Conservation (phyloP, 2,329 filamentous ascomycete species). For the Aspergillus sojae region DNA sequence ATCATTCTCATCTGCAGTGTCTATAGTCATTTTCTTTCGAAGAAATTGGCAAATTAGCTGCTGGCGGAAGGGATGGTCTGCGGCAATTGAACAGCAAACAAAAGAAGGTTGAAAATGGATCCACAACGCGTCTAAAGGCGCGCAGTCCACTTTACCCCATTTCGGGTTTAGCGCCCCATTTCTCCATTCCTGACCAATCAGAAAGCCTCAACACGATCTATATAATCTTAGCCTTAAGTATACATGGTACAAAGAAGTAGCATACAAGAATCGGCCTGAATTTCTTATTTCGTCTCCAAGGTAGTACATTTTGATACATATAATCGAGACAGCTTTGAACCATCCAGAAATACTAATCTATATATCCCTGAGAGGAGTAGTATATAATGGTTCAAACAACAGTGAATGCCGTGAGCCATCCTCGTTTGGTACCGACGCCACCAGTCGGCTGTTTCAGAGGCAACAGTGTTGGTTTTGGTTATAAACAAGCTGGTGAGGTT, state of each 20-base stretch:
- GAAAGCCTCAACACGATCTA: background rate
- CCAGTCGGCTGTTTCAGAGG: background rate
- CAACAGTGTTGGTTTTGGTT: background rate
- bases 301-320: too few species aligned
- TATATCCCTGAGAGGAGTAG: too few species aligned
- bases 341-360: too few species aligned
- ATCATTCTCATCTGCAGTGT: constrained; percentile 20
- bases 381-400: background rate
- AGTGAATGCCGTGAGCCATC: background rate
- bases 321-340: too few species aligned
- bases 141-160: constrained; percentile 37
- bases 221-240: background rate
- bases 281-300: background rate
- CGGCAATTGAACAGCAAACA: constrained; percentile 1
- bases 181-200: constrained; percentile 20
- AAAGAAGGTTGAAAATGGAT: constrained; percentile 15
- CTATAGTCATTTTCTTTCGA: constrained; percentile 22
- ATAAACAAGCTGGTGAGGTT: background rate
- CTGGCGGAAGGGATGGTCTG: background rate
- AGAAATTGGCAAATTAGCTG: background rate
- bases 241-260: background rate
- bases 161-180: constrained; percentile 27
- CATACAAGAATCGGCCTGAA: background rate
- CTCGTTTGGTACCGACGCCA: background rate
- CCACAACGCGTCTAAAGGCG: constrained; percentile 28